Conservation (phyloP, 2,329 filamentous ascomycete genomes). For the Bertia moriformis region DNA sequence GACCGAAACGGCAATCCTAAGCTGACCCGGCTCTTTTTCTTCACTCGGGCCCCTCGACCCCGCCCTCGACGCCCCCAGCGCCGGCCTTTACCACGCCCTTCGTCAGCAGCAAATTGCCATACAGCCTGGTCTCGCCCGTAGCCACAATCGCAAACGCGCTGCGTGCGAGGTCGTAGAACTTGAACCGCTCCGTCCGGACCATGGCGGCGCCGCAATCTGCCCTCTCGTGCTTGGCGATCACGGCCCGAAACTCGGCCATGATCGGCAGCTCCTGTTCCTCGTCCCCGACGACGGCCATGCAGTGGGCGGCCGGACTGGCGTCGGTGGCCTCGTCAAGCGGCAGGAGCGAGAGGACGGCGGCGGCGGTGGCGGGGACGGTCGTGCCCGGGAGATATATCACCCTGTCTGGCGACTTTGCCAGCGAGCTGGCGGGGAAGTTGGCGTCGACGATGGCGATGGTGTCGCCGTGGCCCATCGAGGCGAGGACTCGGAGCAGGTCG, state of each 20-base stretch:
- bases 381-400: not conserved
- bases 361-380: conserved; percentile 3
- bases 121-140: conserved; percentile 4
- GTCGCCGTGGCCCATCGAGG: conserved; percentile 5
- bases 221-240: conserved; percentile 1
- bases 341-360: conserved; percentile 3
- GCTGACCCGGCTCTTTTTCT: too few relatives aligned
- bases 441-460: conserved; percentile 5
- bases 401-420: conserved; percentile 1
- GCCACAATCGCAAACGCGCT: conserved; percentile 4
- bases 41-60: too few relatives aligned
- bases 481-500: conserved; percentile 4
- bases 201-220: conserved; percentile 3
- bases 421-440: conserved; percentile 5
- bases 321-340: conserved; percentile 4
- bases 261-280: conserved; percentile 3
- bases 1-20: too few relatives aligned
- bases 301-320: conserved; percentile 3
- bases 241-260: conserved; percentile 3
- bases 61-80: too few relatives aligned
- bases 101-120: conserved; percentile 6
- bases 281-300: conserved; percentile 5
- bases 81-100: conserved; percentile 4
- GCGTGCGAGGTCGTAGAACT: conserved; percentile 4
- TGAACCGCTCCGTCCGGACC: conserved; percentile 4